These are phyloP conservation scores for Canavalia gladiata DNA, from an alignment of 306 rosid species.

Conservation along the genomic window DNA sequence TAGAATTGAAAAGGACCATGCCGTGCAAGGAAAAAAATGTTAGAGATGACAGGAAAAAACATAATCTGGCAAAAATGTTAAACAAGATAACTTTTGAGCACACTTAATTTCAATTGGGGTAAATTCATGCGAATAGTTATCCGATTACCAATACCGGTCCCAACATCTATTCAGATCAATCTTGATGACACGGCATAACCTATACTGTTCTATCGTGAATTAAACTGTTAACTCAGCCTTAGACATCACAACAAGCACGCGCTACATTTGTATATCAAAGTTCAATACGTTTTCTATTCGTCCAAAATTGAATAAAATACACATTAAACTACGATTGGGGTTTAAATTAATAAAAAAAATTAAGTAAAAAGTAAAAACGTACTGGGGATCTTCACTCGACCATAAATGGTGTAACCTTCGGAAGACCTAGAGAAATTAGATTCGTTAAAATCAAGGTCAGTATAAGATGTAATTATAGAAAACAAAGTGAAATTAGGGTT, in stretches of 20 bases:
- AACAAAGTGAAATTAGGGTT: conserved; percentile 36
- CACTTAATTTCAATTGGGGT: not conserved
- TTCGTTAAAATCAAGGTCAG: conserved; percentile 19
- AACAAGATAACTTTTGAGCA: conserved; percentile 22
- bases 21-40: not conserved
- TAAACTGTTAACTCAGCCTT: not conserved
- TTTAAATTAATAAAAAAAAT: conserved; percentile 5
- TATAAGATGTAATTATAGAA: not conserved
- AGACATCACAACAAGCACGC: not conserved
- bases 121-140: conserved; percentile 30
- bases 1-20: not conserved
- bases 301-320: not conserved
- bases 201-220: not conserved
- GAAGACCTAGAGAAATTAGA: conserved; percentile 57
- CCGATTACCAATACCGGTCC: conserved; percentile 3
- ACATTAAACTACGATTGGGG: not conserved
- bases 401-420: conserved; percentile 85
- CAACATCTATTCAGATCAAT: conserved; percentile 42
- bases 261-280: conserved; percentile 28
- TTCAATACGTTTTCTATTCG: not conserved
- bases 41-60: not conserved
- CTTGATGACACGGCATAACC: not conserved
- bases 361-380: conserved; percentile 42
- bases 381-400: conserved; percentile 92
- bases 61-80: not conserved